Evolutionary conservation across 306 rosid genomes (phyloP), one percentile per base, ranked within the genome.

Genomic region (Glycine soja): DNA sequence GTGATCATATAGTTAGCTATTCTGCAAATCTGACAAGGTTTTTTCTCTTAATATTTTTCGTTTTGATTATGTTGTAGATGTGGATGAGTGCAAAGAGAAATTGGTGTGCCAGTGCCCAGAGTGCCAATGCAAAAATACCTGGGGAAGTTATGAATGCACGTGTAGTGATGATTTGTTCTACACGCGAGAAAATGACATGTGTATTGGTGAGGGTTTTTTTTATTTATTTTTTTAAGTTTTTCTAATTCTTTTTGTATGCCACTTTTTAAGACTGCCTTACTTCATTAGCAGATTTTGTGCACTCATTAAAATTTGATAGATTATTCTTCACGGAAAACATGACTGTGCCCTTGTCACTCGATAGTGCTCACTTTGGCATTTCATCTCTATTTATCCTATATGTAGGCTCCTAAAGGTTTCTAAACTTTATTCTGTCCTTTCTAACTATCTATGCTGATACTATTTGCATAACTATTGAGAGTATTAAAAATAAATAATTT

Each of bases 121-220:
- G 34, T 95, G 99, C 87, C 88, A 81, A 71, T 95, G 99, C 89
- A 80, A 87, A 76, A 81, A 95, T 64, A 95, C 96, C 7, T 95
- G 99, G 99, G 99, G 99, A 14, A 84, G 98, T 86, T 93, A 91
- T 53, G 94, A 93, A 3, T 95, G 99, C 88, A 89, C 83, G 76
- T 95, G 99, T 80, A 68, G 69, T 50, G 68, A 86, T 77, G 92
- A 88, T 63, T 79, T 87, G 81, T 80, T 87, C 76, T 93, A 95
- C 84, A 82, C 88, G 84, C 85, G 84, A 10, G 98, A 90, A 80
- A 86, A 89, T 84, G 99, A 90, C 88, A 83, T 91, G 43, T 95
- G 99, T 82, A 89, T 95, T 79, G 88, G 99, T 92, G 80, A 84
- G 30, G 30, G 91, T 58, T 56, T 24, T 24, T 24, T 24, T 24